These are phyloP conservation scores for Candida sonorensis DNA, from an alignment of 805 yeast genomes.

Conservation along the genomic window DNA sequence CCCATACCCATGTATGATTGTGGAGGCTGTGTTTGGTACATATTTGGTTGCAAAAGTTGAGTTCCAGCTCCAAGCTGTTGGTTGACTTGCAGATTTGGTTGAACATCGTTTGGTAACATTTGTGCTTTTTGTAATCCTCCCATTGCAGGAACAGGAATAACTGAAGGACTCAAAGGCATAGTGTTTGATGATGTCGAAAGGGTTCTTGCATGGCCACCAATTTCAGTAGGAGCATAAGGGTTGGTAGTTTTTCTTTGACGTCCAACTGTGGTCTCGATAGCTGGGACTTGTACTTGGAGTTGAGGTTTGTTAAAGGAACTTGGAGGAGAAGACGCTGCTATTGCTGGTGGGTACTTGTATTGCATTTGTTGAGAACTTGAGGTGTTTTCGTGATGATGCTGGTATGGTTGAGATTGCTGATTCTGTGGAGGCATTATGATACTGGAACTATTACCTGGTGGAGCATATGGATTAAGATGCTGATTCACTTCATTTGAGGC, in stretches of 20 bases:
- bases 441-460: neutral
- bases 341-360: too few relatives aligned
- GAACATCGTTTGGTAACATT: too few relatives aligned
- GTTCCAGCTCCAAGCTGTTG: too few relatives aligned
- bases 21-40: too few relatives aligned
- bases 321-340: too few relatives aligned
- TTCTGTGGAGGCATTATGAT: conserved; percentile 2
- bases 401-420: neutral
- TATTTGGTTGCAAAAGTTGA: too few relatives aligned
- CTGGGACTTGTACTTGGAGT: neutral
- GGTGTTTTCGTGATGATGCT: too few relatives aligned
- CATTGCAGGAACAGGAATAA: conserved; percentile 24
- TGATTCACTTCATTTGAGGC: too few relatives aligned
- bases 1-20: too few relatives aligned
- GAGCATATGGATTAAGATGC: conserved; percentile 2
- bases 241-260: conserved; percentile 14
- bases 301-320: too few relatives aligned
- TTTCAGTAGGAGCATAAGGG: conserved; percentile 27
- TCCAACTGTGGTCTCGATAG: neutral
- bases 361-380: too few relatives aligned
- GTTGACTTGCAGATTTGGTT: too few relatives aligned
- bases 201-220: conserved; percentile 25
- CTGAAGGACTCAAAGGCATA: conserved; percentile 18
- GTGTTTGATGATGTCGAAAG: conserved; percentile 15
- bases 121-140: conserved; percentile 13